phyloP scores from a whole-genome alignment of 768 basidiomycete genomes.

The Termitomyces sp. region DNA sequence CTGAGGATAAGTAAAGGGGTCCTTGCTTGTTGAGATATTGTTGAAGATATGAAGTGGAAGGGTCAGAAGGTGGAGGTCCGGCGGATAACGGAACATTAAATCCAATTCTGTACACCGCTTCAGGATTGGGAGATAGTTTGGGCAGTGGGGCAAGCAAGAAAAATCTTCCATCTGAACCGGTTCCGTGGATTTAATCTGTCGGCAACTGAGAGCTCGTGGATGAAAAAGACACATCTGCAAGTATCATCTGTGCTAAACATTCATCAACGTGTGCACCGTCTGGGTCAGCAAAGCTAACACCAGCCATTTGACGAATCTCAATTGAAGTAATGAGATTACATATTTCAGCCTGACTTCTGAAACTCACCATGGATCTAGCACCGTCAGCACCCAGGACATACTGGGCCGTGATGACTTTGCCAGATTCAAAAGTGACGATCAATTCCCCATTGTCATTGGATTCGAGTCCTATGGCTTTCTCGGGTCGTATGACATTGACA shows the following conservation, averaged over 20 bases:
- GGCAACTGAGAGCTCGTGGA: constrained; percentile 22
- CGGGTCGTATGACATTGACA: constrained; percentile 32
- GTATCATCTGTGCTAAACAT: constrained; percentile 34
- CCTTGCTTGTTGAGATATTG: constrained; percentile 38
- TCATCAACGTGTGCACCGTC: constrained; percentile 26
- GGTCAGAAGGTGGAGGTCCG: constrained; percentile 32
- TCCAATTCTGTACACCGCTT: constrained; percentile 36
- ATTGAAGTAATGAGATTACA: neutral
- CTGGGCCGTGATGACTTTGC: constrained; percentile 37
- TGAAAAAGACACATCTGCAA: constrained; percentile 45
- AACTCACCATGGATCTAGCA: constrained; percentile 37
- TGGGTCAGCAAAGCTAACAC: constrained; percentile 45
- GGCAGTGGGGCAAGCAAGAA: constrained; percentile 38
- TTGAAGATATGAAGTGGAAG: constrained; percentile 41
- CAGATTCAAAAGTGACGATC: constrained; percentile 46
- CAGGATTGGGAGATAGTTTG: constrained; percentile 18
- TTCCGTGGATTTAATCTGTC: constrained; percentile 18
- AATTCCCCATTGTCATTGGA: constrained; percentile 26
- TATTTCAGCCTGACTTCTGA: neutral
- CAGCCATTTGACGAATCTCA: constrained; percentile 40
- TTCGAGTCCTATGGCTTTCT: constrained; percentile 37
- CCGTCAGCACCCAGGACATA: constrained; percentile 56
- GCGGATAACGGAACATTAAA: constrained; percentile 32
- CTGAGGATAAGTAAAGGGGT: constrained; percentile 29
- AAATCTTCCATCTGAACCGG: constrained; percentile 27